Evolutionary conservation across 768 basidiomycete species (phyloP).

Genomic region (Cubamyces sp.): DNA sequence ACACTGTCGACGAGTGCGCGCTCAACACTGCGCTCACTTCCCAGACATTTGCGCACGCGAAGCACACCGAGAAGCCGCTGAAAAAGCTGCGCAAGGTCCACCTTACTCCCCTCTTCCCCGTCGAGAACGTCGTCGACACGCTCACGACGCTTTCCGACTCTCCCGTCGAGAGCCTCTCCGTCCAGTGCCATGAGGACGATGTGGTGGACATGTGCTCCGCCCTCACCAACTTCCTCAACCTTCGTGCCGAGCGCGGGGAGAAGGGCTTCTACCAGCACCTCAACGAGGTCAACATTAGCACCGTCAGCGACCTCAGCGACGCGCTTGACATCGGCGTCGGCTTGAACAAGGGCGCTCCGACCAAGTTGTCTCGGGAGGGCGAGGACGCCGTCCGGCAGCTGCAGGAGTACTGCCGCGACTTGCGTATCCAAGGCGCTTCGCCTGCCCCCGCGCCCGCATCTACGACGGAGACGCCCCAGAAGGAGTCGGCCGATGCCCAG

Average conservation of each 20-base stretch:
- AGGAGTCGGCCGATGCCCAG: conserved; percentile 8
- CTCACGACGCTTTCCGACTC: conserved; percentile 60
- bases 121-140: conserved; percentile 62
- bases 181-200: conserved; percentile 66
- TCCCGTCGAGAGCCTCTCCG: conserved; percentile 59
- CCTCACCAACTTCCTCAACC: conserved; percentile 57
- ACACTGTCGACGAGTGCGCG: conserved; percentile 57
- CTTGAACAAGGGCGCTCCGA: conserved; percentile 4
- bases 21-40: conserved; percentile 49
- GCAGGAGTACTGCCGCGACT: conserved; percentile 53
- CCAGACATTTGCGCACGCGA: conserved; percentile 42
- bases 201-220: conserved; percentile 62
- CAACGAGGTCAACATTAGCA: conserved; percentile 48
- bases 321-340: conserved; percentile 31
- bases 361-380: conserved; percentile 38
- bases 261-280: conserved; percentile 55
- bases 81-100: conserved; percentile 57
- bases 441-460: background rate
- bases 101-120: conserved; percentile 64
- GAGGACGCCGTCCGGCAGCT: conserved; percentile 52
- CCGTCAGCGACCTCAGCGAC: conserved; percentile 44
- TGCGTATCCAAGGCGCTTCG: conserved; percentile 38
- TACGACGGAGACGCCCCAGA: background rate
- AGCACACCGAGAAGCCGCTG: conserved; percentile 47
- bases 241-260: conserved; percentile 51